Evolutionary conservation across 2,329 filamentous ascomycete species (phyloP).

Genomic region (Trichoderma lentiforme): DNA sequence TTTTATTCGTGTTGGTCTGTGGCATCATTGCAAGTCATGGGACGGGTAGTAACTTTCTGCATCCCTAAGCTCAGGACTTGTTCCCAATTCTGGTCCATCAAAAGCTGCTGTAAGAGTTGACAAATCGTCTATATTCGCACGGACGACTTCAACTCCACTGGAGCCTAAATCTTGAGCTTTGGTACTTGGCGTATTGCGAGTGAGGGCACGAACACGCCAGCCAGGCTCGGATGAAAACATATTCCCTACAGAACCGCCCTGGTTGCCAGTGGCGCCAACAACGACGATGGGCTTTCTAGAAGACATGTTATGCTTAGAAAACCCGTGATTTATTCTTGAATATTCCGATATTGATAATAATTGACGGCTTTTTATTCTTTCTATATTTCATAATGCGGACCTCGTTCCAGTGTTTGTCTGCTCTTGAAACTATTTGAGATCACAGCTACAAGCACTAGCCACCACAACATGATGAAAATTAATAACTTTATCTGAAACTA

Average conservation of each 20-base stretch:
- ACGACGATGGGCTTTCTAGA: neutral
- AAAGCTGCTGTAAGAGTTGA: neutral
- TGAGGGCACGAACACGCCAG: neutral
- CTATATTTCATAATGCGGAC: no score
- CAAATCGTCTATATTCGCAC: neutral
- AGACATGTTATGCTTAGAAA: neutral
- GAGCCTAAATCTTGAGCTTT: neutral
- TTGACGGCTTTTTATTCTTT: no score
- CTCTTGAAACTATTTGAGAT: neutral
- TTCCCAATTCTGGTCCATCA: neutral
- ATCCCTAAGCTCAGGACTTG: neutral
- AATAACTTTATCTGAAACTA: neutral
- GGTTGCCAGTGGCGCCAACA: neutral
- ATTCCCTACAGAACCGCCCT: neutral
- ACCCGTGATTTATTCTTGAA: neutral
- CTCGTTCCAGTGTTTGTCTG: neutral
- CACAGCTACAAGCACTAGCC: neutral
- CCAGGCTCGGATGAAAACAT: neutral
- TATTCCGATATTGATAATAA: no score
- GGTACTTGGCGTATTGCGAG: neutral
- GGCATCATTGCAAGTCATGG: no score
- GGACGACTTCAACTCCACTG: neutral
- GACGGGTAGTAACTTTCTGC: no score
- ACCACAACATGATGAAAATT: neutral
- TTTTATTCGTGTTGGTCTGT: no score